Base-by-base conservation (phyloP, 768 basidiomycete species). In the Holtermannia corniformis region DNA sequence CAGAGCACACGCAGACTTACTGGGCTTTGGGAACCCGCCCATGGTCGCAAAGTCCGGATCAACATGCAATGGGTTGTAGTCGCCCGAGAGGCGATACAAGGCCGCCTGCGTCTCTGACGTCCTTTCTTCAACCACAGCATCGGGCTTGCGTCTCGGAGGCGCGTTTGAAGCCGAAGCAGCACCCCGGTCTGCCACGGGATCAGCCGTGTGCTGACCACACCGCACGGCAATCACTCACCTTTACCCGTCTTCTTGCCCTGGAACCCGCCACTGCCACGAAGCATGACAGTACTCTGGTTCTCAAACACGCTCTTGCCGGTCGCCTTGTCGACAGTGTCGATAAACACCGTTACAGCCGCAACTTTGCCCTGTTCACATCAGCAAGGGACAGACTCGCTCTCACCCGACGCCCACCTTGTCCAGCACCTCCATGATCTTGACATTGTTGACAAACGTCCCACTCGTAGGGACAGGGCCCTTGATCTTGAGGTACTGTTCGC, bases 241-340 rank as follows among this genome's bases (percentile, higher is more conserved):
- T 76, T 81, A 26, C 90, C 91, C 25, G 72, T 74, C 53, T 87
- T 86, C 75, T 86, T 88, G 16, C 95, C 95, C 2, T 89, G 89
- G 71, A 99, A 95, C 0, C 91, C 92, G n/a, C 95, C 95, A 22
- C 87, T 79, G 1, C 91, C 92, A 51, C 95, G 87, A 57, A 93
- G 82, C 72, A 96, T 86, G 1, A 92, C 77, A 0, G 93, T 99
- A 12, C 82, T 80, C 70, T 92, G 87, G 72, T 88, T 95, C 74
- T 95, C 90, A 67, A 88, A 93, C 50, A 97, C 78, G 49, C 87
- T 74, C 51, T 85, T 76, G 2, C 90, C 91, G 0, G 83, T 81
- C 43, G 67, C 67, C 65, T 85, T 84, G 72, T 97, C 87, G 63
- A 81, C 80, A 2, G 91, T 93, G 60, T 85, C 80, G 3, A 85